These are phyloP conservation scores for Colletotrichum nymphaeae DNA, from an alignment of 2,329 filamentous ascomycete genomes.

Conservation along the genomic window DNA sequence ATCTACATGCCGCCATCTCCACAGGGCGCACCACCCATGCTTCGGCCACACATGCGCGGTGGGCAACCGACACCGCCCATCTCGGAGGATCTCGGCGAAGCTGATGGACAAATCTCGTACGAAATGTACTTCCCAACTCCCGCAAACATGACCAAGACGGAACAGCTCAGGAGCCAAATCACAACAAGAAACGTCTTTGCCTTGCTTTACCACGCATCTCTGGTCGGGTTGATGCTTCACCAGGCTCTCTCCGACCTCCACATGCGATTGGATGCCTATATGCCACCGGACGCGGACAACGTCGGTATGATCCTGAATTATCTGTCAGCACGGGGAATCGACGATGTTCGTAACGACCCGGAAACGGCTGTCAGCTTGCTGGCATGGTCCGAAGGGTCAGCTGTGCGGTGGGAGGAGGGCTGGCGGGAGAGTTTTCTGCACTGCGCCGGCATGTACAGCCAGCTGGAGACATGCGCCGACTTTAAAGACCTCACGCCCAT, in stretches of 20 bases:
- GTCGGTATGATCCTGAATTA: slow-evolving; percentile 71
- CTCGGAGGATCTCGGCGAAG: slow-evolving; percentile 57
- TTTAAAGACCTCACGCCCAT: slow-evolving; percentile 70
- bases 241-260: slow-evolving; percentile 74
- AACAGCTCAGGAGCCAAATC: slow-evolving; percentile 68
- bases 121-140: slow-evolving; percentile 74
- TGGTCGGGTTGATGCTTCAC: slow-evolving; percentile 72
- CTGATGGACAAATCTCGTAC: slow-evolving; percentile 68
- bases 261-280: slow-evolving; percentile 68
- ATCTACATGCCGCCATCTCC: slow-evolving; percentile 57
- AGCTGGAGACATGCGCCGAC: slow-evolving; percentile 64
- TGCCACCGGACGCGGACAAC: slow-evolving; percentile 66
- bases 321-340: slow-evolving; percentile 67
- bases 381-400: slow-evolving; percentile 72
- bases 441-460: slow-evolving; percentile 71
- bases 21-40: slow-evolving; percentile 52
- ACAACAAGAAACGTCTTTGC: slow-evolving; percentile 78
- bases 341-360: slow-evolving; percentile 72
- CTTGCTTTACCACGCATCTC: slow-evolving; percentile 70
- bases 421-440: slow-evolving; percentile 77
- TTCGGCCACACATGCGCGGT: slow-evolving; percentile 43
- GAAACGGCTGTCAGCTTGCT: slow-evolving; percentile 71
- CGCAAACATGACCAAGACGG: slow-evolving; percentile 56
- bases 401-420: slow-evolving; percentile 73
- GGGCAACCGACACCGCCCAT: slow-evolving; percentile 57